phyloP scores from a whole-genome alignment of 2,329 filamentous ascomycete genomes.

The Harringtonia aguacate region DNA sequence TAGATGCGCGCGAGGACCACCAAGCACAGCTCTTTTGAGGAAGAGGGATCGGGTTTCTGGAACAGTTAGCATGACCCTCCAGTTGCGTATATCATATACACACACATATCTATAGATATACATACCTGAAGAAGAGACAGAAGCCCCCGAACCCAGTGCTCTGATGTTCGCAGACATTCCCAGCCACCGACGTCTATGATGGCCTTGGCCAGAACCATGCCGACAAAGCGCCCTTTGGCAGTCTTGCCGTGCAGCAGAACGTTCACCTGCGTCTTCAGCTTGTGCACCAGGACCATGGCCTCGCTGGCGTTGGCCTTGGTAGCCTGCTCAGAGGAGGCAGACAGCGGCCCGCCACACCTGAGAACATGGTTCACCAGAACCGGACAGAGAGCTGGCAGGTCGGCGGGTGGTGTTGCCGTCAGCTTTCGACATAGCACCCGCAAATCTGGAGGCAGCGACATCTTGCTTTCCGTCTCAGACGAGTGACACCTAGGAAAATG shows the following conservation, averaged over 20 bases:
- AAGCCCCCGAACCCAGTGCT: constrained; percentile 68
- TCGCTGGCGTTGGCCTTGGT: constrained; percentile 53
- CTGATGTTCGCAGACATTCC: constrained; percentile 64
- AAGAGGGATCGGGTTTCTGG: constrained; percentile 65
- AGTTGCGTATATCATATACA: constrained; percentile 8
- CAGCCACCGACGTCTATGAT: constrained; percentile 74
- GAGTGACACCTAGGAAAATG: not conserved
- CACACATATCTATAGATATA: too few species aligned
- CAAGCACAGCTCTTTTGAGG: constrained; percentile 66
- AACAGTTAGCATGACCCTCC: not conserved
- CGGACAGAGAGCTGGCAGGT: constrained; percentile 64
- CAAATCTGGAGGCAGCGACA: constrained; percentile 44
- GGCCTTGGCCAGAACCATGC: constrained; percentile 68
- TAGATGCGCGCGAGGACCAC: constrained; percentile 77
- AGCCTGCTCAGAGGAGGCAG: constrained; percentile 45
- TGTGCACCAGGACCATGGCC: constrained; percentile 61
- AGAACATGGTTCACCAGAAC: constrained; percentile 52
- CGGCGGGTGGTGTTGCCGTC: constrained; percentile 57
- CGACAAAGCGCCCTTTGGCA: constrained; percentile 65
- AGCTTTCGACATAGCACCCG: constrained; percentile 58
- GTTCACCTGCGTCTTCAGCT: constrained; percentile 67
- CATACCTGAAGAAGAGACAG: constrained; percentile 61
- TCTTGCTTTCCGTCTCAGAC: constrained; percentile 5
- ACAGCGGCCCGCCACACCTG: constrained; percentile 50
- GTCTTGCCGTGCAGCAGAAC: constrained; percentile 69